These are phyloP conservation scores for Sugiyamaella chiloensis DNA, from an alignment of 805 yeast species.

Conservation along the genomic window DNA sequence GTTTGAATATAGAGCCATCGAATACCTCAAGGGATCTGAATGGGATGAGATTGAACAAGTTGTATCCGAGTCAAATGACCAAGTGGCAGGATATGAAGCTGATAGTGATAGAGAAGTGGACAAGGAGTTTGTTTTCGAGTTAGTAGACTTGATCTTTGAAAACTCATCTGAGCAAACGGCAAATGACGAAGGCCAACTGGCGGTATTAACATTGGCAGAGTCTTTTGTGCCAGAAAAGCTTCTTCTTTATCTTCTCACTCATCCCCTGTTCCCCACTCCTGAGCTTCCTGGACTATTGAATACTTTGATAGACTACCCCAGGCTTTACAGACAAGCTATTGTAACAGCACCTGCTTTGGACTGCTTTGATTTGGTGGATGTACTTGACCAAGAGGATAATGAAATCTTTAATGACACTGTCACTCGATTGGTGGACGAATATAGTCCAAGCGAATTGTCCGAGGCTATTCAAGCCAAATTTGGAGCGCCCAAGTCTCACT, in stretches of 20 bases:
- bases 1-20: slow-evolving; percentile 22
- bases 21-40: slow-evolving; percentile 24
- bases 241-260: slow-evolving; percentile 73
- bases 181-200: background rate
- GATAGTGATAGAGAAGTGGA: slow-evolving; percentile 25
- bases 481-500: slow-evolving; percentile 2
- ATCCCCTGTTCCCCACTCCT: slow-evolving; percentile 75
- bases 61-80: slow-evolving; percentile 7
- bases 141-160: slow-evolving; percentile 32
- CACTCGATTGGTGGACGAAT: slow-evolving; percentile 63
- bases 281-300: slow-evolving; percentile 54
- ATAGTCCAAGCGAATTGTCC: slow-evolving; percentile 44
- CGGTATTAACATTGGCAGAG: slow-evolving; percentile 3
- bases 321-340: slow-evolving; percentile 75
- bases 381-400: slow-evolving; percentile 54
- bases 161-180: slow-evolving; percentile 11
- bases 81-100: slow-evolving; percentile 16
- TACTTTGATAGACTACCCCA: slow-evolving; percentile 51
- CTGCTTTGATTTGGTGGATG: slow-evolving; percentile 58
- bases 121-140: slow-evolving; percentile 20
- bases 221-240: slow-evolving; percentile 50
- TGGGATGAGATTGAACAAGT: slow-evolving; percentile 20
- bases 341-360: slow-evolving; percentile 72
- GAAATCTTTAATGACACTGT: slow-evolving; percentile 68
- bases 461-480: slow-evolving; percentile 29